These are phyloP conservation scores for Pseudotsuga menziesii DNA, from an alignment of 75 land plant species.

Conservation along the genomic window DNA sequence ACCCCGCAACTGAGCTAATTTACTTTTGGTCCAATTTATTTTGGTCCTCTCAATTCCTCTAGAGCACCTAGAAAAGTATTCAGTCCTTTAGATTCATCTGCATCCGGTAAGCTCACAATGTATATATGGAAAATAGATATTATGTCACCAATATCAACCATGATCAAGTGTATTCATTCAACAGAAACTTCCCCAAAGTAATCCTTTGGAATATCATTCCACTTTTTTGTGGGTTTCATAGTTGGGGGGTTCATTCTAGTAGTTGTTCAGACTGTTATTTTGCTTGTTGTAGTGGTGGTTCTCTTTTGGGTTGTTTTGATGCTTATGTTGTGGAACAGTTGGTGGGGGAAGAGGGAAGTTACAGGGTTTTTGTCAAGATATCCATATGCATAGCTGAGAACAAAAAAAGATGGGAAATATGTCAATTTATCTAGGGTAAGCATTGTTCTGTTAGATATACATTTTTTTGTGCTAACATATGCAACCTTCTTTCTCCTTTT, in stretches of 20 bases:
- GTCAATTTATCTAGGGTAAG: slow-evolving; percentile 53
- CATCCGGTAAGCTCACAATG: slow-evolving; percentile 13
- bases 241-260: slow-evolving; percentile 44
- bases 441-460: not conserved
- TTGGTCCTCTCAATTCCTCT: slow-evolving; percentile 30
- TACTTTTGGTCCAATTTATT: slow-evolving; percentile 37
- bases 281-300: slow-evolving; percentile 29
- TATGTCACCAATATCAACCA: slow-evolving; percentile 30
- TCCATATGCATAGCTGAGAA: slow-evolving; percentile 30
- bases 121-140: slow-evolving; percentile 4
- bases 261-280: slow-evolving; percentile 37
- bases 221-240: too few species aligned
- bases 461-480: too few species aligned
- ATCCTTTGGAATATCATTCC: slow-evolving; percentile 42
- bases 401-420: slow-evolving; percentile 44
- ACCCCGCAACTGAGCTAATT: slow-evolving; percentile 46
- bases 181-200: too few species aligned
- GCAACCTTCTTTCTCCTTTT: too few species aligned
- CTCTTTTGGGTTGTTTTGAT: slow-evolving; percentile 26
- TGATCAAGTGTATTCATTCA: slow-evolving; percentile 17
- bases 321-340: slow-evolving; percentile 36
- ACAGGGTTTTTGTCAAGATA: too few species aligned
- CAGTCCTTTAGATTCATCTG: too few species aligned
- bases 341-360: too few species aligned
- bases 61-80: slow-evolving; percentile 36